Evolutionary conservation across 805 yeast species (phyloP).

Genomic region (Kuraishia hungarica): DNA sequence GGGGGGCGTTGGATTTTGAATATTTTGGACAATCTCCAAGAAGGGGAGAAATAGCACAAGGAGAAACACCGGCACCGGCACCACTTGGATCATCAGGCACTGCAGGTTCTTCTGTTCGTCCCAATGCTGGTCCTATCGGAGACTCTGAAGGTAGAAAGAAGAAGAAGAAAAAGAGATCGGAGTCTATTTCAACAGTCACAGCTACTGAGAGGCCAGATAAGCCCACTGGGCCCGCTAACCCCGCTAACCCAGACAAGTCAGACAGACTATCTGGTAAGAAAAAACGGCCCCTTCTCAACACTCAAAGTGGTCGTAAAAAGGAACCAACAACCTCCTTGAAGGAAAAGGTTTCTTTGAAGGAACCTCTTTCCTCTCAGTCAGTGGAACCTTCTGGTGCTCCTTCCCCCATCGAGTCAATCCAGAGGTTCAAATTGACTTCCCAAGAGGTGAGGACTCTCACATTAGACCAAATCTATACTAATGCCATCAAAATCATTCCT

Average conservation of each 20-base stretch:
- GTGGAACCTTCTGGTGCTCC: too few relatives aligned
- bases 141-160: not conserved
- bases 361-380: too few relatives aligned
- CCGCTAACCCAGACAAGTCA: too few relatives aligned
- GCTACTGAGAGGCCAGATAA: slow-evolving; percentile 6
- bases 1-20: slow-evolving; percentile 47
- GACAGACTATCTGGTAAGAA: too few relatives aligned
- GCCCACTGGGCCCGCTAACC: too few relatives aligned
- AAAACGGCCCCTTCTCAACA: not conserved
- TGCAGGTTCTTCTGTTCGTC: too few relatives aligned
- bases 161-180: not conserved
- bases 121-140: too few relatives aligned
- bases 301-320: not conserved
- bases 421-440: slow-evolving; percentile 20
- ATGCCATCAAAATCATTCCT: slow-evolving; percentile 51
- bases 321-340: too few relatives aligned
- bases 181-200: not conserved
- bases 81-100: too few relatives aligned
- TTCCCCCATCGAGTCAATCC: not conserved
- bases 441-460: slow-evolving; percentile 47
- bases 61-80: too few relatives aligned
- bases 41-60: not conserved
- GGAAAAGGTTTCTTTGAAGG: too few relatives aligned
- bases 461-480: slow-evolving; percentile 55
- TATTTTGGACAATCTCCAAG: slow-evolving; percentile 23